Conservation (phyloP, 352 stramenopile species). For the Globisporangium cystogenes region DNA sequence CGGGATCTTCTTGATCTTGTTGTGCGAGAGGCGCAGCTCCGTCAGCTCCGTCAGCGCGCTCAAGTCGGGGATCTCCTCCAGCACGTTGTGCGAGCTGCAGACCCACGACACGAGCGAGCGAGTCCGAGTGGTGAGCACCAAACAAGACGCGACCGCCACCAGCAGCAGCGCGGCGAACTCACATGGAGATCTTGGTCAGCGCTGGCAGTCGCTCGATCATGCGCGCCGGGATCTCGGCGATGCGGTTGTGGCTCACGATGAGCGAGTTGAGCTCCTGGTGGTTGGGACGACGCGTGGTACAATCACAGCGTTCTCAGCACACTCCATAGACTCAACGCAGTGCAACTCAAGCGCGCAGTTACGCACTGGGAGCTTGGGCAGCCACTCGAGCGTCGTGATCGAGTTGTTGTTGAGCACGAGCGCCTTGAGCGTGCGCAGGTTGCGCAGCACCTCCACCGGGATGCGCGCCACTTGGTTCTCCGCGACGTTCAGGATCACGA, state of each 20-base stretch:
- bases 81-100: constrained; percentile 65
- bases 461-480: constrained; percentile 77
- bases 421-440: constrained; percentile 66
- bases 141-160: neutral
- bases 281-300: neutral
- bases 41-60: constrained; percentile 56
- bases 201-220: constrained; percentile 61
- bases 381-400: constrained; percentile 79
- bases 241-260: constrained; percentile 83
- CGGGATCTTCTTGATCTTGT: constrained; percentile 67
- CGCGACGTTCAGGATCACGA: constrained; percentile 71
- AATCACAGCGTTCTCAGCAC: neutral
- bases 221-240: constrained; percentile 52
- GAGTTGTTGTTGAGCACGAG: constrained; percentile 84
- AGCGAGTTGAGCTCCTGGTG: constrained; percentile 77
- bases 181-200: constrained; percentile 86
- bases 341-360: neutral
- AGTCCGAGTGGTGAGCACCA: neutral
- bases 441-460: constrained; percentile 56
- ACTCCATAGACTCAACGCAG: neutral
- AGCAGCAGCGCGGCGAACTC: constrained; percentile 2
- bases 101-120: neutral
- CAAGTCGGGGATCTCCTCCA: constrained; percentile 70
- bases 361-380: constrained; percentile 56
- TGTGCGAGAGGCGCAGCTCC: constrained; percentile 80